Base-by-base conservation (phyloP, 805 yeast species). In the Limtongia smithiae region DNA sequence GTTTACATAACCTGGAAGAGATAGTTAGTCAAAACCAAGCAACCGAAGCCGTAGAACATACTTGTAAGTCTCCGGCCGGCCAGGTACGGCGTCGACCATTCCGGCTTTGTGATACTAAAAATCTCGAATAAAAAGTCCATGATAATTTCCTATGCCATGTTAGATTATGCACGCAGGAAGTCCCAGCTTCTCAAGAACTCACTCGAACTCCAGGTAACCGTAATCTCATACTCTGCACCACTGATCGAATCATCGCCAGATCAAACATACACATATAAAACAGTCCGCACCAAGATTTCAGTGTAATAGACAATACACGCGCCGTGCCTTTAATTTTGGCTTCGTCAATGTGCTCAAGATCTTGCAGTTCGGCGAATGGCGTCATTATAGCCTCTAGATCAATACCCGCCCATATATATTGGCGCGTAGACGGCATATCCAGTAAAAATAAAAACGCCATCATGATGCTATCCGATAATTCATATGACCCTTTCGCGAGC, bases 251-350 rank as follows among this genome's bases (percentile, higher is more conserved):
- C 8, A 82, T 75, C 47, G 70, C 68, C 54, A 79, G 82, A 50
- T 79, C 68, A 55, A 81, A 71, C 48, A 76, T 72, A 0, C 84
- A 75, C 58, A 82, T 77, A 14, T 83, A 77, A 51, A 82, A 74
- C 9, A 89, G 61, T 0, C 98, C 99, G 3, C 41, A 43, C 80
- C 91, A 83, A 30, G 80, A 74, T 53, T 86, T 84, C 41, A 91
- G 66, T 21, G 86, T 68, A 3, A 76, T 64, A 0, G 84, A 68
- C 1, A 91, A 64, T 7, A 87, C 71, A 37, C 77, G 73, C 0
- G 89, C 78, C 12, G 80, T 70, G 50, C 74, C 76, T 49, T 82
- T 83, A 25, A 88, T 68, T 55, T 74, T 78, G 33, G 79, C 82
- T 25, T 71, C 66, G 49, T 74, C 74, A 25, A 74, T 63, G 44